Base-by-base conservation (phyloP, 768 basidiomycete genomes). In the Leccinum subgranulosum region DNA sequence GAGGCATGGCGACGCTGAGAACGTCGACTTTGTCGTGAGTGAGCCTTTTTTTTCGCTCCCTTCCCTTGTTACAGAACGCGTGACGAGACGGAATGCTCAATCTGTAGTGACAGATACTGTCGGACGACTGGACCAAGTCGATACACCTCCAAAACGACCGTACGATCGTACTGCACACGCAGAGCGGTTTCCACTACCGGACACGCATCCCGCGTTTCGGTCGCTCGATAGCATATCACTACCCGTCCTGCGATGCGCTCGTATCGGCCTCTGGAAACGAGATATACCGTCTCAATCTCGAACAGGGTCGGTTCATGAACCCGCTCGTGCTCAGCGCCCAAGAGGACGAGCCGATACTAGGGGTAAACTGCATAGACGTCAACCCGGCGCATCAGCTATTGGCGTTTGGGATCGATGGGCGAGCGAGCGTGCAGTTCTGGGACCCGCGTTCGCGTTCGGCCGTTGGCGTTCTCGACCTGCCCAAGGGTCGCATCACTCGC, bases 121-220 rank as follows among this genome's bases (percentile, higher is more conserved):
- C 95, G 1, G 91, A 95, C 67, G 96, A 98, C 78, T 98, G 96
- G 96, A 98, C 96, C 7, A 98, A 98, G 71, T 88, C 92, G n/a
- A 81, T 98, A 60, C 94, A 97, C 71, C 82, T 99, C 2, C 97
- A 98, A 80, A 88, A 88, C 51, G 94, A 98, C 76, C 87, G 97
- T n/a, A 91, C 92, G 5, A 73, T 99, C 55, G 92, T 94, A 66
- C 78, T 99, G 6, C 97, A 99, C 70, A 96, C 92, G 0, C 97
- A 98, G 71, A 84, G 90, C 48, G 93, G 94, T 0, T 84, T 94
- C 58, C 92, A 98, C 72, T 92, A 97, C 69, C 86, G 89, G 39
- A 92, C 94, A 6, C 84, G 97, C 62, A 90, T 98, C 81, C 97
- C 97, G 2, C 88, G 87, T 46, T 95, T 95, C 68, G 97, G 97